Percentiles rank a stretch among this genome's conserved stretches.
phyloP scores from a whole-genome alignment of 2,329 filamentous ascomycete genomes.

The Drechslerella coelobrocha region DNA sequence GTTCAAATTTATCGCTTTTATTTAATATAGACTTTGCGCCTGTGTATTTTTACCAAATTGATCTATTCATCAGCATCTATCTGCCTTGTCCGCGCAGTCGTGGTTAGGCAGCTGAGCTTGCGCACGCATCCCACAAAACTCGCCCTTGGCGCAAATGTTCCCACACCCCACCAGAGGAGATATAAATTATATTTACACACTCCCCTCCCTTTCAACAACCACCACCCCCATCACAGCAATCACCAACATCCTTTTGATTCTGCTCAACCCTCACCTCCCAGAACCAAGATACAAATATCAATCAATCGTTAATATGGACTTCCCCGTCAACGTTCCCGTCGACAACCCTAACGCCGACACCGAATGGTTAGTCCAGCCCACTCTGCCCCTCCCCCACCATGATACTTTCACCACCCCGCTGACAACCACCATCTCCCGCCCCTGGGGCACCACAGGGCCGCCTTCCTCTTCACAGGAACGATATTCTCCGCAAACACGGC shows the following conservation, averaged over 20 bases:
- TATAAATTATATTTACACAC: too few species aligned
- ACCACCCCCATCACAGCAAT: background rate
- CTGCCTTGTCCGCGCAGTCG: background rate
- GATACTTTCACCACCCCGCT: slow-evolving; percentile 32
- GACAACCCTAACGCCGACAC: slow-evolving; percentile 97
- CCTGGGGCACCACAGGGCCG: slow-evolving; percentile 30
- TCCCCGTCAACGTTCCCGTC: slow-evolving; percentile 71
- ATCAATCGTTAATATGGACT: slow-evolving; percentile 51
- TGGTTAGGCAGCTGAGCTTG: slow-evolving; percentile 37
- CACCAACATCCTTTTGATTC: background rate
- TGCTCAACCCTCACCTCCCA: background rate
- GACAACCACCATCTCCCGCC: slow-evolving; percentile 29
- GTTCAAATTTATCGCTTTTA: too few species aligned
- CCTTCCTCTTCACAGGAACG: slow-evolving; percentile 73
- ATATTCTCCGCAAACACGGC: slow-evolving; percentile 94
- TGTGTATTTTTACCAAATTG: too few species aligned
- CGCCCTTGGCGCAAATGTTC: background rate
- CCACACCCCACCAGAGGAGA: too few species aligned
- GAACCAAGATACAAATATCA: background rate
- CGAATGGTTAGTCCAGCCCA: slow-evolving; percentile 73
- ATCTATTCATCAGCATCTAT: background rate
- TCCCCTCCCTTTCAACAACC: background rate
- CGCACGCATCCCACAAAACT: slow-evolving; percentile 16
- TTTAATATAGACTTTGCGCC: too few species aligned
- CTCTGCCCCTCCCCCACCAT: slow-evolving; percentile 20